Evolutionary conservation across 163 green algal species (phyloP), one percentile per base, ranked within the genome.

Genomic region (Scenedesmus sp.): DNA sequence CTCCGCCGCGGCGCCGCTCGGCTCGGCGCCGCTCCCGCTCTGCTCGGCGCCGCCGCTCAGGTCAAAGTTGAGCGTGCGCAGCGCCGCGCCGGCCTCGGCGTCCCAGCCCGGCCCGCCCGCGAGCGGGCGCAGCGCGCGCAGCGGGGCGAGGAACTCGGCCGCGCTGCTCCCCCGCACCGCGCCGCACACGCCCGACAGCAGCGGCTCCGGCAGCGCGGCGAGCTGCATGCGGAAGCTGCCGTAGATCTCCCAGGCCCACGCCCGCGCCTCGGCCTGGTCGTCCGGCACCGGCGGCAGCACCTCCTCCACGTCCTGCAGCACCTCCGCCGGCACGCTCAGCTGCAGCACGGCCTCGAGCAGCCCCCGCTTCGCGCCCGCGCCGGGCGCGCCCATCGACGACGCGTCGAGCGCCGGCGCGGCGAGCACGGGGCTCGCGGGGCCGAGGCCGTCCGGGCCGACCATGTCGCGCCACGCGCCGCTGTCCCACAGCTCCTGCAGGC

Each of bases 11-110:
- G n/a, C n/a, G n/a, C n/a, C n/a, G n/a, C n/a, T n/a, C n/a, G n/a
- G n/a, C n/a, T n/a, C n/a, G n/a, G n/a, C n/a, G n/a, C n/a, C n/a
- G n/a, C n/a, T n/a, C n/a, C n/a, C n/a, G n/a, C n/a, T n/a, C n/a
- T n/a, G n/a, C n/a, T n/a, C n/a, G n/a, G n/a, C n/a, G n/a, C n/a
- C n/a, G n/a, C n/a, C n/a, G n/a, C n/a, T 80, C 20, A 94, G 31
- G 50, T 92, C 81, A 67, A 89, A 92, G 81, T 94, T 87, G 22
- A 95, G 88, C 1, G 33, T 70, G 9, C 87, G 58, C 60, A 95
- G 70, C 34, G 88, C 53, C 42, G 85, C 67, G 1, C 89, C 78
- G 18, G 90, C 60, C 6, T 91, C 89, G 26, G 70, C 26, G 4
- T 80, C 75, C 62, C 79, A 87, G 6, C 81, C 91, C 2, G 70